Evolutionary conservation across 768 basidiomycete genomes (phyloP).

Genomic region (Serendipita sp.): DNA sequence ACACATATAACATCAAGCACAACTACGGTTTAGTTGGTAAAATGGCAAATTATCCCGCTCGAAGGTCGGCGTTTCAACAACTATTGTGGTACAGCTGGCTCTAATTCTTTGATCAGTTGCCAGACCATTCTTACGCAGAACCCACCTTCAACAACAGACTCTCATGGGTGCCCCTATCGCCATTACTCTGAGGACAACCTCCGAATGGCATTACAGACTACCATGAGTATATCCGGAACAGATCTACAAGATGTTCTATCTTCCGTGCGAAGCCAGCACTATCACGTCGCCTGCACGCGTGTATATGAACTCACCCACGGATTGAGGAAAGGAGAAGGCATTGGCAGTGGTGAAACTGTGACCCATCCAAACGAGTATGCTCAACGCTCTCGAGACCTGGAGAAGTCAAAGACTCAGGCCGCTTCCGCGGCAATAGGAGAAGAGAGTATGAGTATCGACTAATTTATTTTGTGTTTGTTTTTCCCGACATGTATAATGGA

Average conservation of each 20-base stretch:
- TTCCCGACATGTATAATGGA: not conserved
- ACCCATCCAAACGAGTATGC: constrained; percentile 77
- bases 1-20: constrained; percentile 95
- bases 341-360: constrained; percentile 72
- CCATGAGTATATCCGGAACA: constrained; percentile 46
- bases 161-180: constrained; percentile 85
- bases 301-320: constrained; percentile 94
- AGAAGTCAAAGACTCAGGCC: constrained; percentile 3
- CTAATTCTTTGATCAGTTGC: constrained; percentile 39
- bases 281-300: constrained; percentile 90
- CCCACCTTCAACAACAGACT: constrained; percentile 49
- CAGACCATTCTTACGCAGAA: constrained; percentile 63
- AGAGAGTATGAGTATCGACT: not conserved
- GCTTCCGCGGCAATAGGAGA: not conserved
- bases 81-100: not conserved
- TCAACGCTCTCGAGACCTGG: constrained; percentile 12
- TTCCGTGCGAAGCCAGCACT: constrained; percentile 63
- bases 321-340: constrained; percentile 77
- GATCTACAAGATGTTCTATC: constrained; percentile 74
- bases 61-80: constrained; percentile 36
- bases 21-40: constrained; percentile 88
- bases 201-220: constrained; percentile 51
- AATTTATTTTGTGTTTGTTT: not conserved
- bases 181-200: constrained; percentile 73
- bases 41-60: constrained; percentile 85